phyloP scores from a whole-genome alignment of 352 stramenopile species.

The Elongisporangium prolatum region DNA sequence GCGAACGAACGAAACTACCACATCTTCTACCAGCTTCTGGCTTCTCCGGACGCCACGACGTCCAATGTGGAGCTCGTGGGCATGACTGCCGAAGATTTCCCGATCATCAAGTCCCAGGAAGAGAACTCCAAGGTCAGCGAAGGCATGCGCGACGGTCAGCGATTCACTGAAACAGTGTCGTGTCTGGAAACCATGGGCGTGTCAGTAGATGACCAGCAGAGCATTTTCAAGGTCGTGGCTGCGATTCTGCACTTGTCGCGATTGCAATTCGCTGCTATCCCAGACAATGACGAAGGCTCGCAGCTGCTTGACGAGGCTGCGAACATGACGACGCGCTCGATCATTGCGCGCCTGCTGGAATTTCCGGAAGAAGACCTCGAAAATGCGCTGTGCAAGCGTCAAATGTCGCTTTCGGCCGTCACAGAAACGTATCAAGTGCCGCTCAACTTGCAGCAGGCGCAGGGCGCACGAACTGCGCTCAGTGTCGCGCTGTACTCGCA shows the following conservation, averaged over 20 bases:
- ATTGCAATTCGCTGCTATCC: conserved; percentile 51
- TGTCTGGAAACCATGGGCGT: conserved; percentile 79
- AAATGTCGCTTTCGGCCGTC: conserved; percentile 74
- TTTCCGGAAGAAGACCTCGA: conserved; percentile 63
- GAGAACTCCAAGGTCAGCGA: conserved; percentile 38
- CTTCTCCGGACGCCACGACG: conserved; percentile 42
- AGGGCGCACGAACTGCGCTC: conserved; percentile 71
- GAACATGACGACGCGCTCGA: conserved; percentile 39
- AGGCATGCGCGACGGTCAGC: conserved; percentile 66
- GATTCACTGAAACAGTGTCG: conserved; percentile 65
- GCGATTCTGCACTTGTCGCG: conserved; percentile 81
- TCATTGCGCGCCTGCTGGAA: conserved; percentile 63
- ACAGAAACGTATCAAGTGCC: conserved; percentile 82
- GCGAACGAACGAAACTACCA: conserved; percentile 93
- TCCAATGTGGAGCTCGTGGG: conserved; percentile 66
- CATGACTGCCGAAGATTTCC: conserved; percentile 75
- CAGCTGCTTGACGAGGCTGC: conserved; percentile 8
- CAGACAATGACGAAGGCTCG: conserved; percentile 34
- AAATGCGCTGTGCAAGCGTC: conserved; percentile 64
- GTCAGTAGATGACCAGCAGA: conserved; percentile 57
- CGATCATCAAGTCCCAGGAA: conserved; percentile 54
- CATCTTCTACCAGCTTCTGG: conserved; percentile 94
- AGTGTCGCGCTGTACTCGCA: conserved; percentile 90
- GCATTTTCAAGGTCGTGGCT: conserved; percentile 75
- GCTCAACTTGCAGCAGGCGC: conserved; percentile 77